Percentiles rank a stretch among this genome's conserved stretches.
Evolutionary conservation across 176 grass and related monocot species (phyloP).

Genomic region (Carex cristatella): DNA sequence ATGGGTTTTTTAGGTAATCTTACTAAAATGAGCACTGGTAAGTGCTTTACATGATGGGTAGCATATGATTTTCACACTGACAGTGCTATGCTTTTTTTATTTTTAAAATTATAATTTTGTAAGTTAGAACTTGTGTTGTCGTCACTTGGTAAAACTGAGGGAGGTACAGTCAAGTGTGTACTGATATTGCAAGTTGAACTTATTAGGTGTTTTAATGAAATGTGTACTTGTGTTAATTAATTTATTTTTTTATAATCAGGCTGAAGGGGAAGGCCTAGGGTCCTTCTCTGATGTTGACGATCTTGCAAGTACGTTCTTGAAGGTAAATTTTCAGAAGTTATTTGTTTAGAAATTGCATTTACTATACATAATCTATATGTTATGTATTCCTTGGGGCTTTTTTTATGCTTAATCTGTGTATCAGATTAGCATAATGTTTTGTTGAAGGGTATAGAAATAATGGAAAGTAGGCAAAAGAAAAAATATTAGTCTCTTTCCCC

Average conservation of each 20-base stretch:
- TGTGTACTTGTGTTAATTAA: not conserved
- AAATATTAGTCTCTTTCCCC: not conserved
- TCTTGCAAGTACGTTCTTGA: conserved; percentile 52
- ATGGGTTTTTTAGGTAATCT: not conserved
- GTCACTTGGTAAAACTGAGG: not conserved
- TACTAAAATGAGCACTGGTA: not conserved
- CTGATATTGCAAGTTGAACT: not conserved
- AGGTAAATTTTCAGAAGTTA: conserved; percentile 31
- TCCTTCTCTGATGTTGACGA: conserved; percentile 54
- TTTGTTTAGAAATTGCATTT: conserved; percentile 10
- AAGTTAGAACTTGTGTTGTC: not conserved
- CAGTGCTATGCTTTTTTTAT: not conserved
- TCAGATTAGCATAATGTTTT: not conserved
- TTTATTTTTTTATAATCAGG: conserved; percentile 12
- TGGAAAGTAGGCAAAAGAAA: not conserved
- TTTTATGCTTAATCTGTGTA: not conserved
- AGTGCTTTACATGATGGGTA: not conserved
- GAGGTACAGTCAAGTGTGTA: not conserved
- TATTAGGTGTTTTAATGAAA: not conserved
- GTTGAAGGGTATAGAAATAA: conserved; percentile 4
- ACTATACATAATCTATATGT: not conserved
- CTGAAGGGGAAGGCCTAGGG: conserved; percentile 36
- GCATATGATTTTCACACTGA: not conserved
- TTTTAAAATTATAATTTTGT: not conserved
- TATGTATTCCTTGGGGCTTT: not conserved